Conservation (phyloP, 345 rosid genomes). For the Physaria fendleri region DNA sequence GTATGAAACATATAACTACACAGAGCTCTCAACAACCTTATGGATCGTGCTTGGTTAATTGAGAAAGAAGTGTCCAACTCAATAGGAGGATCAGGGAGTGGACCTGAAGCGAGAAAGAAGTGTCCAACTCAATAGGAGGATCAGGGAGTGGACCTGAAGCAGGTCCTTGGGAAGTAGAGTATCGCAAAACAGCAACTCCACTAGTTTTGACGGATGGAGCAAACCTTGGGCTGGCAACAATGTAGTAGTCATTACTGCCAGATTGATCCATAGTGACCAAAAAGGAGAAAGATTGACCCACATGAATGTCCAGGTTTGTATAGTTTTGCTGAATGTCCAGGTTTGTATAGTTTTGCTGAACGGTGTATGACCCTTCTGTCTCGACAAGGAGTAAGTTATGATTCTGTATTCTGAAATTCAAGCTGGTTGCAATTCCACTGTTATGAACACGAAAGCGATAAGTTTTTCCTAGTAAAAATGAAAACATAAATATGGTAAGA, state of each 20-base stretch:
- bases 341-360: conserved; percentile 68
- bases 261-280: conserved; percentile 87
- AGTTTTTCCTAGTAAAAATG: conserved; percentile 56
- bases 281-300: conserved; percentile 90
- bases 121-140: conserved; percentile 60
- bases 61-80: conserved; percentile 67
- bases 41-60: conserved; percentile 94
- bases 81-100: conserved; percentile 79
- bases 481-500: background rate
- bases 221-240: conserved; percentile 79
- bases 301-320: conserved; percentile 80
- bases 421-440: conserved; percentile 74
- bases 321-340: conserved; percentile 90
- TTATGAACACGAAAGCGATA: conserved; percentile 85
- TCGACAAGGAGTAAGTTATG: conserved; percentile 85
- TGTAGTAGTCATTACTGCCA: conserved; percentile 74
- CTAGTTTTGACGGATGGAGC: conserved; percentile 41
- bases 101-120: conserved; percentile 83
- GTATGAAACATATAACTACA: conserved; percentile 18
- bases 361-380: conserved; percentile 93
- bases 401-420: conserved; percentile 85
- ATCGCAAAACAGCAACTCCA: conserved; percentile 79
- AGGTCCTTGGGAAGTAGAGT: conserved; percentile 75
- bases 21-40: conserved; percentile 59
- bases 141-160: conserved; percentile 88